Percentiles rank a stretch among this genome's conserved stretches.
Conservation (phyloP, 352 stramenopile species). For the Elongisporangium anandrum region DNA sequence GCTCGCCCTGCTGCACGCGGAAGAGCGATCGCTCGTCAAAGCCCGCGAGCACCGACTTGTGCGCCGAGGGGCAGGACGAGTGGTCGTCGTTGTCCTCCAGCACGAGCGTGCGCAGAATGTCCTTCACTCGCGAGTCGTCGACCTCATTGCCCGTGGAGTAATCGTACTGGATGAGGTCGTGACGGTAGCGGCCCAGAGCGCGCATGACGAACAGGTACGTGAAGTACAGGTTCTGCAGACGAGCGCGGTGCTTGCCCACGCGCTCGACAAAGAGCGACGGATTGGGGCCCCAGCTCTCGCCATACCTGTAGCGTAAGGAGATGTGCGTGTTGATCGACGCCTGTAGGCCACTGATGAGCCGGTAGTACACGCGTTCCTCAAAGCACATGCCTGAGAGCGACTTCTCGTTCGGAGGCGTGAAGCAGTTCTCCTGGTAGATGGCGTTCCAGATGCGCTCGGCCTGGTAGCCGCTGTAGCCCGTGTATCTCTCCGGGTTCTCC, state of each 20-base stretch:
- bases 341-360: constrained; percentile 95
- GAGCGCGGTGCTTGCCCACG: constrained; percentile 90
- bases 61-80: constrained; percentile 45
- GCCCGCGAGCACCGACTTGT: constrained; percentile 68
- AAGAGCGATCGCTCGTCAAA: constrained; percentile 91
- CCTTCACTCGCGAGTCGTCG: constrained; percentile 68
- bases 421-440: constrained; percentile 99
- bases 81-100: constrained; percentile 43
- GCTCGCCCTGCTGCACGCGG: constrained; percentile 43
- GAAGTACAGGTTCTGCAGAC: constrained; percentile 98
- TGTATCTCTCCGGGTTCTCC: constrained; percentile 98
- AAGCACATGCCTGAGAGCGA: constrained; percentile 77
- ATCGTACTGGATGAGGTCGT: constrained; percentile 93
- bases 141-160: constrained; percentile 92
- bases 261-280: constrained; percentile 80
- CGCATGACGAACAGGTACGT: constrained; percentile 97
- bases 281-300: constrained; percentile 66
- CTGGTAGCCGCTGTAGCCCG: constrained; percentile 93
- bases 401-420: constrained; percentile 63
- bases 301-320: constrained; percentile 79
- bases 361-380: constrained; percentile 96
- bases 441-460: constrained; percentile 93
- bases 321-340: constrained; percentile 95
- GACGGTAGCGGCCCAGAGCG: constrained; percentile 90
- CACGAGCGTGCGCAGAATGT: constrained; percentile 71